Evolutionary conservation across 495 filamentous ascomycete genomes (phyloP).

Genomic region (Gamarada debralockiae): DNA sequence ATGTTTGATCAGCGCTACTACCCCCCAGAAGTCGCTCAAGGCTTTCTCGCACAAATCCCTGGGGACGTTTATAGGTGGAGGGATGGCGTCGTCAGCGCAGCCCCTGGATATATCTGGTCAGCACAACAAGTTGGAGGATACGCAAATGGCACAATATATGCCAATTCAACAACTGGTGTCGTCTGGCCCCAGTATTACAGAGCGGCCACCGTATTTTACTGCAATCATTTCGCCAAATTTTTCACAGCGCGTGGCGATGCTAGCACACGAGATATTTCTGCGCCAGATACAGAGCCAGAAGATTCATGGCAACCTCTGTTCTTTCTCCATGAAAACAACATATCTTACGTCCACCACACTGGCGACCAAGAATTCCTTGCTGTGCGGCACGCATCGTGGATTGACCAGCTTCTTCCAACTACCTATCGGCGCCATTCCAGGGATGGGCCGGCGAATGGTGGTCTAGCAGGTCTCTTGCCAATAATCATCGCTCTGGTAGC

Average conservation of each 20-base stretch:
- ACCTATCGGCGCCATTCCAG: background rate
- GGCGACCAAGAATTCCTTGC: conserved; percentile 7
- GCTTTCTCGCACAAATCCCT: background rate
- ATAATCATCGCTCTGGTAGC: conserved; percentile 20
- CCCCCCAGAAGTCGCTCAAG: background rate
- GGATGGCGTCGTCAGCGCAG: conserved; percentile 5
- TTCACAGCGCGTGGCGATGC: conserved; percentile 11
- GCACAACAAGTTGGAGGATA: background rate
- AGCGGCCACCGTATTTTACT: conserved; percentile 17
- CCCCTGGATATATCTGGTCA: background rate
- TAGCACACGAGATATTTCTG: conserved; percentile 5
- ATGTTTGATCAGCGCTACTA: background rate
- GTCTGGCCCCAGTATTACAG: background rate
- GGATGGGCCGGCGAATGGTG: background rate
- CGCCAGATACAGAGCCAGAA: background rate
- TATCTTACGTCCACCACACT: conserved; percentile 8
- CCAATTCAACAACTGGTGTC: background rate
- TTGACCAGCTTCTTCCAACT: conserved; percentile 5
- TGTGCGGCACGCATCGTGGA: conserved; percentile 5
- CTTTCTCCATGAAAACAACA: conserved; percentile 9
- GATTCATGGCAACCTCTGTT: conserved; percentile 18
- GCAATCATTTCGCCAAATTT: conserved; percentile 15
- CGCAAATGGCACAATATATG: background rate
- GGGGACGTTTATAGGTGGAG: conserved; percentile 12
- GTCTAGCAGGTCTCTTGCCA: conserved; percentile 15